Evolutionary conservation across 192 early-diverging fungal species (phyloP).

Genomic region (Obelidium mucronatum): DNA sequence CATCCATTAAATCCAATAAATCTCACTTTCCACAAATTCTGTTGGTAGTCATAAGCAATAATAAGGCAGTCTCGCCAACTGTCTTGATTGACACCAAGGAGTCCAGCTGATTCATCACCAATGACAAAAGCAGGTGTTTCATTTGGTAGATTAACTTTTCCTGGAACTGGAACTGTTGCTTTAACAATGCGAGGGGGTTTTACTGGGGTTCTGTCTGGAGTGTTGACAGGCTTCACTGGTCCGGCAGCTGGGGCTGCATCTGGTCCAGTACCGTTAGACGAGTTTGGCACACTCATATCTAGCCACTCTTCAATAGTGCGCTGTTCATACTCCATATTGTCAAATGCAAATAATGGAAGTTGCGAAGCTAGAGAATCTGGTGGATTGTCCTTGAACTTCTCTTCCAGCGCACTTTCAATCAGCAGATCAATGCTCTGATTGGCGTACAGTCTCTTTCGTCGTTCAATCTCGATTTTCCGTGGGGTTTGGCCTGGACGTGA

Average conservation of each 20-base stretch:
- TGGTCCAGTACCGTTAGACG: not conserved
- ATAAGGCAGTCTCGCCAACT: slow-evolving; percentile 57
- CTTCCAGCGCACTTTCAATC: not conserved
- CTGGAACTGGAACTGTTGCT: slow-evolving; percentile 56
- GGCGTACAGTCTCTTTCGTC: slow-evolving; percentile 55
- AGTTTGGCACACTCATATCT: slow-evolving; percentile 43
- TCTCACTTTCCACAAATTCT: slow-evolving; percentile 52
- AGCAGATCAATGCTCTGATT: slow-evolving; percentile 46
- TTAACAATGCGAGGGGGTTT: not conserved
- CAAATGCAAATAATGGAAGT: slow-evolving; percentile 55
- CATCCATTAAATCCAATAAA: slow-evolving; percentile 54
- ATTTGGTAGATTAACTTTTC: slow-evolving; percentile 17
- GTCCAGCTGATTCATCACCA: not conserved
- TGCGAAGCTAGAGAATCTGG: not conserved
- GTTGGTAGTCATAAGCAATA: slow-evolving; percentile 49
- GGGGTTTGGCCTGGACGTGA: slow-evolving; percentile 58
- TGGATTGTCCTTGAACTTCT: not conserved
- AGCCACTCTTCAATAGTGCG: slow-evolving; percentile 59
- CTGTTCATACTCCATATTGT: slow-evolving; percentile 58
- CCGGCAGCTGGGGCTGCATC: not conserved
- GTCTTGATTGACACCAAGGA: not conserved
- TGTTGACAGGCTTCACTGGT: not conserved
- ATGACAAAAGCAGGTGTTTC: not conserved
- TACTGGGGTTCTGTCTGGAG: not conserved
- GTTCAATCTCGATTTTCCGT: slow-evolving; percentile 64